phyloP scores from a whole-genome alignment of 257 asterid genomes.

The Cinchona pubescens region DNA sequence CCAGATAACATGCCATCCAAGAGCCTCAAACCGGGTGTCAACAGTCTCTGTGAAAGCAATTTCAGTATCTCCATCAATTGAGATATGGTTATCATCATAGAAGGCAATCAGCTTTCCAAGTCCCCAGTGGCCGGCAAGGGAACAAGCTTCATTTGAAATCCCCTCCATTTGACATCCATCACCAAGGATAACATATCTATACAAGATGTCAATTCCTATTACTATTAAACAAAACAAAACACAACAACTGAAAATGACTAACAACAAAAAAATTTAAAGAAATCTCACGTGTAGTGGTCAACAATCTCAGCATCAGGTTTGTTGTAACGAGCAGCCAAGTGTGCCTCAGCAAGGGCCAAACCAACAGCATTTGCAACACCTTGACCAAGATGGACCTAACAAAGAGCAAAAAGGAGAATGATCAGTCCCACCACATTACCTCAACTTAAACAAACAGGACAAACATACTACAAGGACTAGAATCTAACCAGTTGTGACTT shows the following conservation, averaged over 20 bases:
- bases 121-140: conserved; percentile 99
- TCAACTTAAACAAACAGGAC: conserved; percentile 5
- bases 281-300: conserved; percentile 74
- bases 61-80: conserved; percentile 96
- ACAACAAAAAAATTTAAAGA: not conserved
- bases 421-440: conserved; percentile 10
- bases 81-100: conserved; percentile 90
- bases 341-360: conserved; percentile 74
- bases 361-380: conserved; percentile 87
- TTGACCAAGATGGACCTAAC: conserved; percentile 87
- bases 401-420: conserved; percentile 15
- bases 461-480: conserved; percentile 3
- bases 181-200: conserved; percentile 57
- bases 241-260: not conserved
- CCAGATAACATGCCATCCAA: conserved; percentile 98
- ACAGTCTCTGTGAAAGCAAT: conserved; percentile 91
- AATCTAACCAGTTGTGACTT: conserved; percentile 68
- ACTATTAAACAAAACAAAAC: conserved; percentile 9
- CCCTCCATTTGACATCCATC: conserved; percentile 99
- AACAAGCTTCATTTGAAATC: conserved; percentile 79
- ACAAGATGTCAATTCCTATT: conserved; percentile 11
- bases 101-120: conserved; percentile 93
- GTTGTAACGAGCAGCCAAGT: conserved; percentile 81
- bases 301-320: conserved; percentile 62
- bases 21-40: conserved; percentile 76